These are phyloP conservation scores for Botryotinia globosa DNA, from an alignment of 2,329 filamentous ascomycete genomes.

Conservation along the genomic window DNA sequence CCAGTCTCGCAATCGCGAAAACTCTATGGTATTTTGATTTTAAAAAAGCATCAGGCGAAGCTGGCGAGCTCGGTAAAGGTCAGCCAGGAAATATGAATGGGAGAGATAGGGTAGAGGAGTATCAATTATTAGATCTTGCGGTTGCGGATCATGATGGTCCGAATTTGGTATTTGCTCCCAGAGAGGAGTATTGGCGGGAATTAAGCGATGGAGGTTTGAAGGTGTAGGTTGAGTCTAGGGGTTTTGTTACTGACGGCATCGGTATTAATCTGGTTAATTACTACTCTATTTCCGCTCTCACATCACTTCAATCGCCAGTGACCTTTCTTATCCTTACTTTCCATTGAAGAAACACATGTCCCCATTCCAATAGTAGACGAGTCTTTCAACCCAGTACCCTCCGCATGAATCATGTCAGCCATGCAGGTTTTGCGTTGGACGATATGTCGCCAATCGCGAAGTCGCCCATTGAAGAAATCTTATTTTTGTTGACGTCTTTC, in stretches of 20 bases:
- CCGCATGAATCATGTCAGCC: no score
- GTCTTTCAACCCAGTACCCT: not conserved
- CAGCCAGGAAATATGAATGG: not conserved
- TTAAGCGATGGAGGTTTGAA: not conserved
- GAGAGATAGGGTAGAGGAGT: not conserved
- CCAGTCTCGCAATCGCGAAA: not conserved
- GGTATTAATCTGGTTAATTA: not conserved
- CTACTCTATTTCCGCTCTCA: not conserved
- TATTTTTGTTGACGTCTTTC: no score
- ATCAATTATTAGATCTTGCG: not conserved
- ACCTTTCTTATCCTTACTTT: not conserved
- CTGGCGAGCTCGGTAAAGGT: not conserved
- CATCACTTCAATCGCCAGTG: not conserved
- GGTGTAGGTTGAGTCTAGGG: not conserved
- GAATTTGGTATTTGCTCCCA: not conserved
- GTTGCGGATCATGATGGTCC: not conserved
- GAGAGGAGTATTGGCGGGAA: not conserved
- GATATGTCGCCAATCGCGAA: no score
- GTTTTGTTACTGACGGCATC: not conserved
- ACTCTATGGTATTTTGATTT: not conserved
- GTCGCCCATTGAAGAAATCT: no score
- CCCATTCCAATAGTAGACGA: not conserved
- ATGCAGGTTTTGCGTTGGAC: no score
- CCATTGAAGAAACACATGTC: not conserved
- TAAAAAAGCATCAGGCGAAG: not conserved